Evolutionary conservation across 208 protist genomes (phyloP).

Genomic region (Crithidia fasciculata): DNA sequence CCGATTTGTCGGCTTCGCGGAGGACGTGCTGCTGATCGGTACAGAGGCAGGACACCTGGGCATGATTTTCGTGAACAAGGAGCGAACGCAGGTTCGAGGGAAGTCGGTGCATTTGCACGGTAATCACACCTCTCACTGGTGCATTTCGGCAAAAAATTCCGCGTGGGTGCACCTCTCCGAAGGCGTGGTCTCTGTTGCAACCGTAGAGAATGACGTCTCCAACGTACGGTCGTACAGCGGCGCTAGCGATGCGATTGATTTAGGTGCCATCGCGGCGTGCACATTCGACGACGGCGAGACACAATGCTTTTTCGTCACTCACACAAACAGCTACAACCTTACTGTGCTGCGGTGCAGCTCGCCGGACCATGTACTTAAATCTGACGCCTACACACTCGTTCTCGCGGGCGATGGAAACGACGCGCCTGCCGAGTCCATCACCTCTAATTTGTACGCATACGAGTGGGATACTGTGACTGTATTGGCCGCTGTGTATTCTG

Average conservation of each 20-base stretch:
- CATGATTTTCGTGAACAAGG: slow-evolving; percentile 19
- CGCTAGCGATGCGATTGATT: neutral
- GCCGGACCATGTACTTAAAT: neutral
- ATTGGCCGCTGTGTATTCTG: slow-evolving; percentile 34
- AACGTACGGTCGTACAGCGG: neutral
- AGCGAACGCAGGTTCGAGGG: slow-evolving; percentile 3
- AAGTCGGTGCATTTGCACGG: slow-evolving; percentile 12
- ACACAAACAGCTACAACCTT: slow-evolving; percentile 10
- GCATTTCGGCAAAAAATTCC: neutral
- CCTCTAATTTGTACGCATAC: slow-evolving; percentile 10
- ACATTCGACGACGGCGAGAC: neutral
- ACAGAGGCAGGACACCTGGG: slow-evolving; percentile 29
- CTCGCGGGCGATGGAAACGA: neutral
- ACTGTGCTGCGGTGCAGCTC: slow-evolving; percentile 11
- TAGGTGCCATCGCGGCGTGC: slow-evolving; percentile 1
- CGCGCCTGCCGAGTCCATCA: too few species aligned
- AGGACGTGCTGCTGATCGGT: slow-evolving; percentile 25
- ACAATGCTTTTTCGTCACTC: slow-evolving; percentile 17
- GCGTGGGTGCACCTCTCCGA: slow-evolving; percentile 18
- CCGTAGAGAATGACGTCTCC: neutral
- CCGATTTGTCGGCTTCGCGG: slow-evolving; percentile 31
- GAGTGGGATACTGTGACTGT: slow-evolving; percentile 3
- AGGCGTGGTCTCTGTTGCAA: neutral
- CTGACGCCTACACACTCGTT: slow-evolving; percentile 5
- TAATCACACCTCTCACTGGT: slow-evolving; percentile 12